Evolutionary conservation across 352 stramenopile genomes (phyloP), one percentile per base, ranked within the genome.

Genomic region (Hyaloperonospora arabidopsidis): DNA sequence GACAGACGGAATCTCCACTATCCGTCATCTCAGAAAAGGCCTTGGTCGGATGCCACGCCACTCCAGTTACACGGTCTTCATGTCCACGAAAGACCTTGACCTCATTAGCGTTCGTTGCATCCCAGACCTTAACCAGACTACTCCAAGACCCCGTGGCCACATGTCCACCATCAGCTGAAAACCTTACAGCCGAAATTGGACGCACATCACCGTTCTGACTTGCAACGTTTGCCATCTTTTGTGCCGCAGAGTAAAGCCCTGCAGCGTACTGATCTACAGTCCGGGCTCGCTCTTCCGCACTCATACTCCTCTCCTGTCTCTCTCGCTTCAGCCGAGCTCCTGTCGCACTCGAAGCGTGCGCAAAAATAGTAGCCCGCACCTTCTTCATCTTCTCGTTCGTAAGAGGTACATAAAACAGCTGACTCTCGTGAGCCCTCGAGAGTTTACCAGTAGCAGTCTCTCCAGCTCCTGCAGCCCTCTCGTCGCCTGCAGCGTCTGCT

Each of bases 201-300:
- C 95, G 72, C 19, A 92, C 83, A 66, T 98, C 95, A 25, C 84
- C 95, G 61, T 97, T 97, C 58, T 98, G 95, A 61, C 91, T 98
- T 36, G 85, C 87, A 45, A 96, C 68, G 49, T 97, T 86, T 5
- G 76, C 75, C 65, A 97, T 87, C 49, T 79, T 79, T 22, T 76
- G 45, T 10, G 74, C 61, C 5, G 78, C 84, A 29, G 83, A 68
- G 65, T 97, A 97, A 18, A 95, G 68, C 52, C 80, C 59, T 11
- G 79, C 73, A 32, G 86, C 95, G 18, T 77, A 67, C n/a, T 52
- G 76, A 35, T 90, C 84, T 11, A 65, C 34, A 8, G 59, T 62
- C 17, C 79, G 54, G 18, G 84, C 75, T 15, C 76, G 46, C 25
- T 85, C 68, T 13, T 84, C 72, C 6, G 41, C 35, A 36, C 22